These are phyloP conservation scores for Magnaporthiopsis poae DNA, from an alignment of 2,329 filamentous ascomycete species.

Conservation along the genomic window DNA sequence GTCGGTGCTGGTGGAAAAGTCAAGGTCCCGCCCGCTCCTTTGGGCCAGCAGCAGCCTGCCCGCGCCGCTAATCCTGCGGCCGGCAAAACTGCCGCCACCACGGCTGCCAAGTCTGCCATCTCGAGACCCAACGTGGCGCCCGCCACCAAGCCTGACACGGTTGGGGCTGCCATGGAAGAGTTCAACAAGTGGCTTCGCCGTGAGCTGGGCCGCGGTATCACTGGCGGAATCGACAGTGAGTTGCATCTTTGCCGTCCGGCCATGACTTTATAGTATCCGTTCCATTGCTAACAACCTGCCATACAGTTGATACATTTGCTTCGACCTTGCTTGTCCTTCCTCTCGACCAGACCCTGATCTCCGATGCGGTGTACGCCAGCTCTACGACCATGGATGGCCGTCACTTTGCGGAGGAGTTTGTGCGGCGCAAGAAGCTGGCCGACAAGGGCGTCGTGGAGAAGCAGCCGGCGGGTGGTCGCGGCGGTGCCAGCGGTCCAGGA, in stretches of 20 bases:
- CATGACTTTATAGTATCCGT: constrained; percentile 5
- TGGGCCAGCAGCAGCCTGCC: constrained; percentile 27
- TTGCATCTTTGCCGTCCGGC: constrained; percentile 13
- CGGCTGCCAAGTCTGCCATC: constrained; percentile 22
- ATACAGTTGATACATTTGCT: constrained; percentile 68
- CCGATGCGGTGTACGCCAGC: constrained; percentile 77
- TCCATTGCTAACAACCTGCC: constrained; percentile 9
- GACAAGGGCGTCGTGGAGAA: constrained; percentile 77
- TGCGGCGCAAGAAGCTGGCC: constrained; percentile 83
- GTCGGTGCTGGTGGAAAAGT: constrained; percentile 89
- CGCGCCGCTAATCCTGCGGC: constrained; percentile 35
- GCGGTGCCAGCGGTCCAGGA: constrained; percentile 33
- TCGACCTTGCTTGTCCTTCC: constrained; percentile 66
- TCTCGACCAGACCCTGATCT: constrained; percentile 68
- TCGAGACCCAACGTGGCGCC: constrained; percentile 29
- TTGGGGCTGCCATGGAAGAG: constrained; percentile 63
- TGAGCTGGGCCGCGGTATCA: constrained; percentile 66
- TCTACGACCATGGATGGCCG: constrained; percentile 85
- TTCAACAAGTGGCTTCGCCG: constrained; percentile 86
- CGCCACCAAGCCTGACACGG: constrained; percentile 29
- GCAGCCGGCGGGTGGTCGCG: constrained; percentile 51
- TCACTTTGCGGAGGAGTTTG: constrained; percentile 88
- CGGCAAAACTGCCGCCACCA: constrained; percentile 30
- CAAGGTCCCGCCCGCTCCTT: constrained; percentile 59
- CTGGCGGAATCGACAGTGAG: constrained; percentile 42